Evolutionary conservation across 805 yeast species (phyloP).

Genomic region (Pichia manshurica): DNA sequence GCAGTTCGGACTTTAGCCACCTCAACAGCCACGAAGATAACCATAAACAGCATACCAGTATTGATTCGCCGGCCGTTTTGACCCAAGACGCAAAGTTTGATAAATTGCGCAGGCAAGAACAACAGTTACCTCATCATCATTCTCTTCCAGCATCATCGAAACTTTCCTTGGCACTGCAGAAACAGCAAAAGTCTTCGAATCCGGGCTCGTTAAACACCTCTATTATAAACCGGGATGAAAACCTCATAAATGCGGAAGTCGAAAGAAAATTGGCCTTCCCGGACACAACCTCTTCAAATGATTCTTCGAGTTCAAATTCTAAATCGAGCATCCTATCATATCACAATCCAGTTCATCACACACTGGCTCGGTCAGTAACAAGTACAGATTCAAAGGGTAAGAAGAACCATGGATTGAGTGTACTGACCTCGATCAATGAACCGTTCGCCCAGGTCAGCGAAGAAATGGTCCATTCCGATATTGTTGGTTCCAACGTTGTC

Average conservation of each 20-base stretch:
- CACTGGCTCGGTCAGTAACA: conserved; percentile 2
- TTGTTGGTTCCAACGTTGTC: not conserved
- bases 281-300: not conserved
- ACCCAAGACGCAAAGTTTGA: no score
- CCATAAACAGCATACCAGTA: no score
- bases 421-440: conserved; percentile 11
- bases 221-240: not conserved
- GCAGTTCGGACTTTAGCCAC: no score
- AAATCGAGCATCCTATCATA: not conserved
- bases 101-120: not conserved
- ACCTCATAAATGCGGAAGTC: conserved; percentile 4
- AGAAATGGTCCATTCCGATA: conserved; percentile 11
- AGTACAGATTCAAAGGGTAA: conserved; percentile 6
- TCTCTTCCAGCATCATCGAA: conserved; percentile 3
- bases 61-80: no score
- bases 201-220: not conserved
- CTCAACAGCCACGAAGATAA: no score
- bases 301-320: not conserved
- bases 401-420: conserved; percentile 14
- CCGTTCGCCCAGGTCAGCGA: conserved; percentile 12
- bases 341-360: not conserved
- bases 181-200: not conserved
- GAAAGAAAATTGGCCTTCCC: conserved; percentile 5
- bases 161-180: conserved; percentile 12
- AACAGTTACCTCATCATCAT: not conserved